Evolutionary conservation across 306 rosid species (phyloP).

Genomic region (Trifolium pratense): DNA sequence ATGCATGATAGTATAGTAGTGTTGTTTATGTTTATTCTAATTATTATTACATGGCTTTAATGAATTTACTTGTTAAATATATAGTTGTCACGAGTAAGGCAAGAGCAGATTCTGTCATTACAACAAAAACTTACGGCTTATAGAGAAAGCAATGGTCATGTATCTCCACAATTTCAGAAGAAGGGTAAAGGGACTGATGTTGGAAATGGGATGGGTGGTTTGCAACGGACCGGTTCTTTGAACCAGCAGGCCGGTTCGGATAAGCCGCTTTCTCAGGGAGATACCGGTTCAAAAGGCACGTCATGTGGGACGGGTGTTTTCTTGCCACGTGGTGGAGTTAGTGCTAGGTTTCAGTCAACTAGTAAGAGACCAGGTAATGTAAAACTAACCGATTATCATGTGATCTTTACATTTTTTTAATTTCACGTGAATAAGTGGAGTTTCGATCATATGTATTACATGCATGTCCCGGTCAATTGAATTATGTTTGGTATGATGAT

Average conservation of each 20-base stretch:
- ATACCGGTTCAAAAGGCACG: conserved; percentile 44
- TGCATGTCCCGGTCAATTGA: too few relatives aligned
- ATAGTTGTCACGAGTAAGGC: conserved; percentile 38
- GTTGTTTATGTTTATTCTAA: neutral
- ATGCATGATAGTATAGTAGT: too few relatives aligned
- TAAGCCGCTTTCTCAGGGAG: conserved; percentile 42
- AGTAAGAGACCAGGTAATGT: conserved; percentile 43
- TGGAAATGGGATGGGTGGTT: conserved; percentile 20
- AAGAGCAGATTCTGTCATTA: conserved; percentile 40
- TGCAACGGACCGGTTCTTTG: neutral
- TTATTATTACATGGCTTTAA: neutral
- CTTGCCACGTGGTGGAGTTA: conserved; percentile 57
- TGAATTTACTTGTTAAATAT: neutral
- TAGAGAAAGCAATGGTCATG: conserved; percentile 9
- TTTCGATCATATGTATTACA: too few relatives aligned
- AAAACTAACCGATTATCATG: neutral
- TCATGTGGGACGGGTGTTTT: conserved; percentile 85
- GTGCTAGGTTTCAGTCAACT: conserved; percentile 13
- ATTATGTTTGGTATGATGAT: too few relatives aligned
- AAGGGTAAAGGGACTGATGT: conserved; percentile 36
- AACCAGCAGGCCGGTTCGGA: conserved; percentile 45
- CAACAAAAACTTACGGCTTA: conserved; percentile 33
- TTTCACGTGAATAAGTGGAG: too few relatives aligned
- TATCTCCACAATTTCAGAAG: conserved; percentile 32
- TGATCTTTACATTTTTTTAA: too few relatives aligned